Evolutionary conservation across 2,329 filamentous ascomycete genomes (phyloP).

Genomic region (Claviceps sp.): DNA sequence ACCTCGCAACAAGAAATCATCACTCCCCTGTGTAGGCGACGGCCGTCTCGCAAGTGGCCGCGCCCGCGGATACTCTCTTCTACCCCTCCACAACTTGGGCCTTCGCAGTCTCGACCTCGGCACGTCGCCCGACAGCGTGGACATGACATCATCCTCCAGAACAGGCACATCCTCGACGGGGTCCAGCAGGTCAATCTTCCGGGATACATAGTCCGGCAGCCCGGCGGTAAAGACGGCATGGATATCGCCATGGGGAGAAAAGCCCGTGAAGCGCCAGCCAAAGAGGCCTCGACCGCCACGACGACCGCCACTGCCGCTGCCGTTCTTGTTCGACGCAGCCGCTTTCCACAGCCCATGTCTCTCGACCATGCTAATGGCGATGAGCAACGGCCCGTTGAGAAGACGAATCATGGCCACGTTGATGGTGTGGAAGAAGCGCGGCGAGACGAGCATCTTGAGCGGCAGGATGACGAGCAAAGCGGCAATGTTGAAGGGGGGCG

Average conservation of each 20-base stretch:
- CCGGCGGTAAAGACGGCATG: slow-evolving; percentile 46
- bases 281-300: slow-evolving; percentile 3
- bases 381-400: slow-evolving; percentile 50
- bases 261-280: slow-evolving; percentile 32
- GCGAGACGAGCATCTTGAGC: slow-evolving; percentile 47
- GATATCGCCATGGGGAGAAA: slow-evolving; percentile 45
- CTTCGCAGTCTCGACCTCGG: slow-evolving; percentile 3
- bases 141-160: slow-evolving; percentile 19
- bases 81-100: slow-evolving; percentile 3
- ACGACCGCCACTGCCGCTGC: background rate
- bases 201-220: slow-evolving; percentile 31
- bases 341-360: slow-evolving; percentile 33
- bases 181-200: slow-evolving; percentile 22
- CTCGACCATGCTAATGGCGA: slow-evolving; percentile 49
- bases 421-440: slow-evolving; percentile 56
- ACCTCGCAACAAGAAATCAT: background rate
- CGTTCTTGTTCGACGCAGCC: slow-evolving; percentile 4
- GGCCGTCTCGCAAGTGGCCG: background rate
- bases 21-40: background rate
- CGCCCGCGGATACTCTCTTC: slow-evolving; percentile 6
- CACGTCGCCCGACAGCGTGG: slow-evolving; percentile 15
- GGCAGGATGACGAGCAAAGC: slow-evolving; percentile 51
- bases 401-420: slow-evolving; percentile 52
- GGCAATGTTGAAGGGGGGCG: slow-evolving; percentile 56
- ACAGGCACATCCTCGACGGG: slow-evolving; percentile 20